Evolutionary conservation across 345 rosid species (phyloP), one percentile per base, ranked within the genome.

Genomic region (Pelargonium nanum): DNA sequence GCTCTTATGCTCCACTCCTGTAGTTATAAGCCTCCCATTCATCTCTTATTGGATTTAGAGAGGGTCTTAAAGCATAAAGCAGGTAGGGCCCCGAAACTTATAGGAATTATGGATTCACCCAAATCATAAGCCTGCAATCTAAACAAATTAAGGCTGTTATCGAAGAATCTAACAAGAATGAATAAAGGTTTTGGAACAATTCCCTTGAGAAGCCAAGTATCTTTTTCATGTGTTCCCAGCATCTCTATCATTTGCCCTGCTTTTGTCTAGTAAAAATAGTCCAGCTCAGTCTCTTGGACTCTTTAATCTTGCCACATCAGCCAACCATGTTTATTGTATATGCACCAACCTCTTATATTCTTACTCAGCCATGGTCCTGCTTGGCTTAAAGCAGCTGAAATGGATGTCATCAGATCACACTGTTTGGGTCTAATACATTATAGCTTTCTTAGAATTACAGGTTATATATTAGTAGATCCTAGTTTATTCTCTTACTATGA

Each of bases 191-290:
- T 67, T 69, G 69, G 78, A 76, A 75, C 74, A 78, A 62, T 67
- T 63, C 78, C 82, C 74, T 77, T 72, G 72, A 71, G 85, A 86
- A 88, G 88, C 78, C 84, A 85, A 82, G 87, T 70, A 82, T 85
- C 87, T 79, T 77, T 82, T 72, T 60, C 72, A 65, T 67, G 59
- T 68, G 66, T 75, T 77, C 80, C 70, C 66, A 58, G 63, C 77
- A 68, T 59, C 70, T 72, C 75, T 69, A 66, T 69, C 83, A 74
- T 74, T 70, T 68, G 54, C 76, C 61, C 67, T 70, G 79, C 82
- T 80, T 80, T 83, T 88, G 74, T 81, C 73, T 69, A n/a, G 48
- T 59, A 54, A 65, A 58, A 53, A 62, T 55, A 45, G 72, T 64
- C 70, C 77, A 62, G 51, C 62, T 61, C 45, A 25, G 60, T 55